Base-by-base conservation (phyloP, 306 rosid species). In the Dryas alaskensis region DNA sequence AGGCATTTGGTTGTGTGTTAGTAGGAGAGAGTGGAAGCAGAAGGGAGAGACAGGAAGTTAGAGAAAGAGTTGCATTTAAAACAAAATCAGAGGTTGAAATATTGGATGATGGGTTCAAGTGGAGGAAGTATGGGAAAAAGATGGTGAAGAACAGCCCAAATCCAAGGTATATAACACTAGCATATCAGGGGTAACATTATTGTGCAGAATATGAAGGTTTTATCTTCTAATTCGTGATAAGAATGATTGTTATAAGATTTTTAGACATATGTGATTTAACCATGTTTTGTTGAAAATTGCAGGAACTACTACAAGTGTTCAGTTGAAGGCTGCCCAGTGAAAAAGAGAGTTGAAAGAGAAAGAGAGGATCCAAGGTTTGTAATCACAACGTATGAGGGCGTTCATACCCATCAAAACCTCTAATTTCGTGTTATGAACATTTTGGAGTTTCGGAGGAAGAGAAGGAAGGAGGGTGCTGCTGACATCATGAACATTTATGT, bases 71-170 rank as follows among this genome's bases (percentile, higher is more conserved):
- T 45, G 92, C 94, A 22, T 87, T 93, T 79, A 93, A 73, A 83
- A 93, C 90, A 16, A 77, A 76, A 87, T 84, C 98, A 65, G 93
- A 88, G 80, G 54, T 89, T 69, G 98, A 93, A 70, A 77, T 89
- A 61, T 64, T 93, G 19, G 92, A 93, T 8, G 97, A 93, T 78
- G 96, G 98, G 4, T 91, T 81, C 89, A 93, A 65, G 73, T 93
- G 98, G 98, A 87, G 97, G 76, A 93, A 93, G 83, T 93, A 93
- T 42, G 98, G 98, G 51, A 93, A 93, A 82, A 93, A 93, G 73
- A 89, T 76, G 92, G 98, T 91, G 19, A 93, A 93, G 82, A 89
- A 91, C 88, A 93, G 89, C 86, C 92, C 96, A 49, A 81, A 93
- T 77, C 98, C 97, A 10, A 93, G 96, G 98, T 93, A 51, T n/a